These are phyloP conservation scores for Eucalyptus erythrocorys DNA, from an alignment of 345 rosid species.

Conservation along the genomic window DNA sequence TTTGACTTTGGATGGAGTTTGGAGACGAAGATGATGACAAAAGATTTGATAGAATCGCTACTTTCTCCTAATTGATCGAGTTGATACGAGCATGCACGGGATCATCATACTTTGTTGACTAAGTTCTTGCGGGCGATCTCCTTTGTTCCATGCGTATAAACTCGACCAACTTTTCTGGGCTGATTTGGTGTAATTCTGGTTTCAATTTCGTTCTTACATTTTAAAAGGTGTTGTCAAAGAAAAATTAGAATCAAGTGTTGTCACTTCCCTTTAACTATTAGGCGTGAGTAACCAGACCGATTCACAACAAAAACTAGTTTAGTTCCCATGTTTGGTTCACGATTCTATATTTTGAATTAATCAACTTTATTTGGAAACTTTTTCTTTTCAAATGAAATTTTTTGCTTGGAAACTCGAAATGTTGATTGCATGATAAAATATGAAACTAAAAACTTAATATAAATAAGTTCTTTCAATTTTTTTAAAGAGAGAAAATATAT, in stretches of 20 bases:
- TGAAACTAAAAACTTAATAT: background rate
- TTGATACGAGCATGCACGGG: background rate
- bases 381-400: fast-evolving
- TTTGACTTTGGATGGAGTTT: background rate
- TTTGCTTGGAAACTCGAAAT: background rate
- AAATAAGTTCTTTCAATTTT: background rate
- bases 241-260: background rate
- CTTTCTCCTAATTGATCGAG: background rate
- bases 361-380: background rate
- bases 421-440: background rate
- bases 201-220: background rate
- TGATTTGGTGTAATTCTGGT: background rate
- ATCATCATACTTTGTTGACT: no score
- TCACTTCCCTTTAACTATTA: background rate
- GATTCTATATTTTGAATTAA: background rate
- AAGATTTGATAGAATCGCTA: background rate
- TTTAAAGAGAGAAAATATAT: background rate
- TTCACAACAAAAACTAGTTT: fast-evolving
- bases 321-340: fast-evolving
- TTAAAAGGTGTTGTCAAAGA: background rate
- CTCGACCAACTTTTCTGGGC: background rate
- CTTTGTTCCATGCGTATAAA: background rate
- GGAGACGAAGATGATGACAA: background rate
- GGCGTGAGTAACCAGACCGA: fast-evolving
- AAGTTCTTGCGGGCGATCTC: background rate